Evolutionary conservation across 768 basidiomycete genomes (phyloP).

Genomic region (Aureoboletus auriporus): DNA sequence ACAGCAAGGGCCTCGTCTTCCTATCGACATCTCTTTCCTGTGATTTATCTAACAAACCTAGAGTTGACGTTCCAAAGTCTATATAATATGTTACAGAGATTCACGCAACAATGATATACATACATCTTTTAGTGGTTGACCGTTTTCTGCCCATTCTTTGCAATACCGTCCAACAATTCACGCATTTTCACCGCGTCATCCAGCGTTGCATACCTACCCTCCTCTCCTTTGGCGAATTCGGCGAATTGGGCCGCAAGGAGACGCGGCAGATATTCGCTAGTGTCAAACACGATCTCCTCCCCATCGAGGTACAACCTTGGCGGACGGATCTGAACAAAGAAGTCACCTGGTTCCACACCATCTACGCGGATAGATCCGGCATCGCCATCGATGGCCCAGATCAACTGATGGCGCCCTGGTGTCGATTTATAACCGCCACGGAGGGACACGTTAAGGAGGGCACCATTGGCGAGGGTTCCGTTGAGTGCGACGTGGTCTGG

Average conservation of each 20-base stretch:
- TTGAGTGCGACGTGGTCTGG: conserved; percentile 5
- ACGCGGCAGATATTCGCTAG: not conserved
- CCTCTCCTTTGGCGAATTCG: conserved; percentile 8
- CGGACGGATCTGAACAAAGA: not conserved
- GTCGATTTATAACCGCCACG: conserved; percentile 7
- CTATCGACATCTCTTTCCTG: not conserved
- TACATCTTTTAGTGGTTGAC: not conserved
- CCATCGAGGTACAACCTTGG: conserved; percentile 8
- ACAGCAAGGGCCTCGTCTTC: conserved; percentile 5
- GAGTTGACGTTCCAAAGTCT: too few species aligned
- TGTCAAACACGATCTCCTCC: conserved; percentile 1
- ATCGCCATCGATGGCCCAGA: conserved; percentile 11
- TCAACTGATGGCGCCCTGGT: conserved; percentile 5
- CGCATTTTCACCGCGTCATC: conserved; percentile 9
- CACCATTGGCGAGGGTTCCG: conserved; percentile 5
- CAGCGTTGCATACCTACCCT: conserved; percentile 4
- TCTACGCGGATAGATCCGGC: conserved; percentile 8
- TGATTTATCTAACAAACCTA: not conserved
- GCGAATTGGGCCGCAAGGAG: conserved; percentile 2
- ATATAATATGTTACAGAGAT: too few species aligned
- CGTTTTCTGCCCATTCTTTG: not conserved
- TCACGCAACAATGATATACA: too few species aligned
- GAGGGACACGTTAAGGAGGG: conserved; percentile 2
- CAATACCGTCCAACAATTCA: conserved; percentile 1
- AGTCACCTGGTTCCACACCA: not conserved